phyloP scores from a whole-genome alignment of 768 basidiomycete genomes.

The Candolleomyces eurysporus region DNA sequence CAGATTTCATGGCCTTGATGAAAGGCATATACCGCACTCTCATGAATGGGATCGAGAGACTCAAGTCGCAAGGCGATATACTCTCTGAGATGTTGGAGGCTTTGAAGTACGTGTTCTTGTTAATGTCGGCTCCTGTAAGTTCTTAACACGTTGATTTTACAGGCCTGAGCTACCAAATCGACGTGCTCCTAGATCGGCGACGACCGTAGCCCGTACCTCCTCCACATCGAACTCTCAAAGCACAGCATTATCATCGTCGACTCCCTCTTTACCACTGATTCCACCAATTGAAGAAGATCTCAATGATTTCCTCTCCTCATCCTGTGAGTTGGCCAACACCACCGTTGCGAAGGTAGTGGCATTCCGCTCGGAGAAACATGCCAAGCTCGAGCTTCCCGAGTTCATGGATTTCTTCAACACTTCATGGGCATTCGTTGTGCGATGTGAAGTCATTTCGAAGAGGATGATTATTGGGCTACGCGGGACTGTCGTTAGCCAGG shows the following conservation, averaged over 20 bases:
- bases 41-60: slow-evolving; percentile 63
- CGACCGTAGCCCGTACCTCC: too few species aligned
- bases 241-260: neutral
- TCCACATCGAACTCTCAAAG: too few species aligned
- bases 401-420: slow-evolving; percentile 83
- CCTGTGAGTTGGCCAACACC: slow-evolving; percentile 83
- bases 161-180: neutral
- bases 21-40: slow-evolving; percentile 59
- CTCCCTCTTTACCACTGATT: slow-evolving; percentile 29
- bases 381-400: slow-evolving; percentile 63
- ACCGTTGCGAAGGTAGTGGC: slow-evolving; percentile 78
- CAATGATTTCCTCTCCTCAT: slow-evolving; percentile 71
- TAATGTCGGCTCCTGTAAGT: neutral
- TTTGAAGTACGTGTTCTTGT: slow-evolving; percentile 26
- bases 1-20: slow-evolving; percentile 64
- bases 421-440: slow-evolving; percentile 88
- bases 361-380: slow-evolving; percentile 76
- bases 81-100: slow-evolving; percentile 59
- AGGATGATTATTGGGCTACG: slow-evolving; percentile 93
- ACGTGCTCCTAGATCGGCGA: too few species aligned
- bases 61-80: slow-evolving; percentile 58
- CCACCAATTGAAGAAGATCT: slow-evolving; percentile 62
- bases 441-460: slow-evolving; percentile 80
- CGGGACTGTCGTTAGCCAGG: slow-evolving; percentile 83
- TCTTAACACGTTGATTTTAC: neutral